Conservation (phyloP, 139 green algal genomes). For the Dunaliella sp. region DNA sequence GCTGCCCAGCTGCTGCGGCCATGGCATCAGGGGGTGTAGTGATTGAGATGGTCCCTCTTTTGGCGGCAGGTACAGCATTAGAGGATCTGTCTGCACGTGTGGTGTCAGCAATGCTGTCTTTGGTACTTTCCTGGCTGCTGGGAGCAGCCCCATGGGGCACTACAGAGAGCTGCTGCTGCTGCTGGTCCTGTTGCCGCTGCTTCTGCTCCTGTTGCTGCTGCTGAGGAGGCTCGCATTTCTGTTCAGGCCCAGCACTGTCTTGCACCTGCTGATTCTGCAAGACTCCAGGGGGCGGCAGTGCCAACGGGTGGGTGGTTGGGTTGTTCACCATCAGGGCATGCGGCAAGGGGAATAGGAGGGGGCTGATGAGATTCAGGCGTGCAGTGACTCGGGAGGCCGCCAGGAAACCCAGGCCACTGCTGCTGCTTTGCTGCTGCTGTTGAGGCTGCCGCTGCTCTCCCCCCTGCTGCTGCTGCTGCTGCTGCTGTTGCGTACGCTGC, state of each 20-base stretch:
- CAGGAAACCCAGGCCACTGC: slow-evolving; percentile 10
- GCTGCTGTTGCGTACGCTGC: not conserved
- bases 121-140: too few relatives aligned
- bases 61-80: too few relatives aligned
- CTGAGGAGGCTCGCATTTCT: slow-evolving; percentile 5
- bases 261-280: not conserved
- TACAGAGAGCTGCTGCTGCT: not conserved
- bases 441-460: not conserved
- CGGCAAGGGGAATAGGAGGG: slow-evolving; percentile 18
- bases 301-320: too few relatives aligned
- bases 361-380: slow-evolving; percentile 16
- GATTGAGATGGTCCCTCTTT: too few relatives aligned
- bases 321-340: too few relatives aligned
- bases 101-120: too few relatives aligned
- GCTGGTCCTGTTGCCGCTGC: not conserved
- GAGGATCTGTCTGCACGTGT: too few relatives aligned
- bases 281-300: not conserved
- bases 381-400: not conserved
- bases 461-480: not conserved
- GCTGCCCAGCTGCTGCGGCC: too few relatives aligned
- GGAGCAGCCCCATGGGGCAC: too few relatives aligned
- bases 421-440: not conserved
- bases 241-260: not conserved
- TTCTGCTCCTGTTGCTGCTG: slow-evolving; percentile 3
- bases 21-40: too few relatives aligned